Evolutionary conservation across 805 yeast genomes (phyloP).

Genomic region (Candida insectalens): DNA sequence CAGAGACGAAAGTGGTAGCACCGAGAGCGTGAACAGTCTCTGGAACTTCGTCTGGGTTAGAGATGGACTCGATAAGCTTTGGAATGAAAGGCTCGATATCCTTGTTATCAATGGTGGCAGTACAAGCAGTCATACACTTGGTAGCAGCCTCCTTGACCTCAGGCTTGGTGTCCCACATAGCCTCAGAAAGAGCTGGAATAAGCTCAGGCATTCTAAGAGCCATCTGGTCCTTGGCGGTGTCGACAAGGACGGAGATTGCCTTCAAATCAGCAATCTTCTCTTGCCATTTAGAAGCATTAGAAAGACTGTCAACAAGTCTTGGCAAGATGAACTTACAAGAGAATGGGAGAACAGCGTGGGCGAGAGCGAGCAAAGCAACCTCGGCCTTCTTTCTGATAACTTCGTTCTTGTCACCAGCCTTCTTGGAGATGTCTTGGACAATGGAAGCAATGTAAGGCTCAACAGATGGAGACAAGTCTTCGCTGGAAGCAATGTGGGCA

Average conservation of each 20-base stretch:
- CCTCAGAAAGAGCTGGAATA: conserved; percentile 96
- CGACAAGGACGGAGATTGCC: conserved; percentile 81
- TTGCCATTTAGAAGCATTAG: conserved; percentile 86
- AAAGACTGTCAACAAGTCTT: conserved; percentile 57
- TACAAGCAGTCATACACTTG: conserved; percentile 88
- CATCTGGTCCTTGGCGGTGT: conserved; percentile 88
- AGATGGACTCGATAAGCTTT: conserved; percentile 91
- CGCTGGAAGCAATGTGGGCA: conserved; percentile 71
- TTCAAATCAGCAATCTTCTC: conserved; percentile 89
- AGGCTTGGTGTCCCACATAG: conserved; percentile 99
- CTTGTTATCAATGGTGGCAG: conserved; percentile 98
- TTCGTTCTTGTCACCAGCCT: conserved; percentile 86
- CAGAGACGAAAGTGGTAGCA: conserved; percentile 99
- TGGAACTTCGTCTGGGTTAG: conserved; percentile 94
- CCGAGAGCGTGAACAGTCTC: conserved; percentile 98
- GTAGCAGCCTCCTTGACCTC: conserved; percentile 97
- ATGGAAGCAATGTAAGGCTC: conserved; percentile 91
- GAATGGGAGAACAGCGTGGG: conserved; percentile 80
- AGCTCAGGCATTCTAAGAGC: conserved; percentile 99
- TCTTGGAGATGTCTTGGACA: conserved; percentile 58
- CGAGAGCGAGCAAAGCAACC: conserved; percentile 66
- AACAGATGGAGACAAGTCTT: conserved; percentile 78
- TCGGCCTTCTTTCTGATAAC: conserved; percentile 67
- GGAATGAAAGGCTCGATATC: conserved; percentile 99
- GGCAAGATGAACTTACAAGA: conserved; percentile 90